Percentiles rank a stretch among this genome's conserved stretches.
Evolutionary conservation across 352 stramenopile species (phyloP).

Genomic region (Phytophthora pini): DNA sequence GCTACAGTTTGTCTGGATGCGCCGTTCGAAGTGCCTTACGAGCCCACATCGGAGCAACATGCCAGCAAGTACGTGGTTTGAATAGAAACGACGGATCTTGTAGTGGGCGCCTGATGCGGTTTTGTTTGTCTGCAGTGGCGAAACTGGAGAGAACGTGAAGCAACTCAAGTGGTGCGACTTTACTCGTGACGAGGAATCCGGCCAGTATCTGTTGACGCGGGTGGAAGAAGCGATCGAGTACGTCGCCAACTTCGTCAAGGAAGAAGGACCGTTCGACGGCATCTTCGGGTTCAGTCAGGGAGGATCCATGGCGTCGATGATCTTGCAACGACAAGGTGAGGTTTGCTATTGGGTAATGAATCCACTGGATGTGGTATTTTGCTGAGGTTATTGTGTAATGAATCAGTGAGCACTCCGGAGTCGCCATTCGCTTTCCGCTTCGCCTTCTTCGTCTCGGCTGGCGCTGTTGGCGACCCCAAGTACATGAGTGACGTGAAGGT

Average conservation of each 20-base stretch:
- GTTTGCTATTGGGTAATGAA: background rate
- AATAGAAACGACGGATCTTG: background rate
- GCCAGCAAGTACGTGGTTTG: constrained; percentile 39
- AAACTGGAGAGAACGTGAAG: constrained; percentile 47
- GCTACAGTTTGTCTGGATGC: constrained; percentile 76
- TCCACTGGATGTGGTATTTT: background rate
- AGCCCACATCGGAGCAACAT: constrained; percentile 66
- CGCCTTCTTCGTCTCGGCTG: constrained; percentile 77
- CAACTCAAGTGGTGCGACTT: constrained; percentile 86
- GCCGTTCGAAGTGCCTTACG: constrained; percentile 74
- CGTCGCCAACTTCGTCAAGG: constrained; percentile 60
- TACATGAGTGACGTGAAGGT: constrained; percentile 54
- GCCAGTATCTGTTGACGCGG: constrained; percentile 46
- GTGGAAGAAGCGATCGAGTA: constrained; percentile 78
- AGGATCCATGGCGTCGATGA: constrained; percentile 68
- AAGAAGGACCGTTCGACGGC: constrained; percentile 85
- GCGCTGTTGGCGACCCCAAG: constrained; percentile 47
- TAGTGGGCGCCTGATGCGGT: background rate
- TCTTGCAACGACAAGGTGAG: constrained; percentile 75
- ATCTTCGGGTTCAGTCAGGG: constrained; percentile 89
- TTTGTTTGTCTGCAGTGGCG: constrained; percentile 17
- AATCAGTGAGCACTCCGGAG: constrained; percentile 38
- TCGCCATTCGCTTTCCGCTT: constrained; percentile 74
- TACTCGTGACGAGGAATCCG: constrained; percentile 48
- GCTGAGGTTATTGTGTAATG: constrained; percentile 7